Base-by-base conservation (phyloP, 2,329 filamentous ascomycete species). In the Chaetomiaceae sp. region DNA sequence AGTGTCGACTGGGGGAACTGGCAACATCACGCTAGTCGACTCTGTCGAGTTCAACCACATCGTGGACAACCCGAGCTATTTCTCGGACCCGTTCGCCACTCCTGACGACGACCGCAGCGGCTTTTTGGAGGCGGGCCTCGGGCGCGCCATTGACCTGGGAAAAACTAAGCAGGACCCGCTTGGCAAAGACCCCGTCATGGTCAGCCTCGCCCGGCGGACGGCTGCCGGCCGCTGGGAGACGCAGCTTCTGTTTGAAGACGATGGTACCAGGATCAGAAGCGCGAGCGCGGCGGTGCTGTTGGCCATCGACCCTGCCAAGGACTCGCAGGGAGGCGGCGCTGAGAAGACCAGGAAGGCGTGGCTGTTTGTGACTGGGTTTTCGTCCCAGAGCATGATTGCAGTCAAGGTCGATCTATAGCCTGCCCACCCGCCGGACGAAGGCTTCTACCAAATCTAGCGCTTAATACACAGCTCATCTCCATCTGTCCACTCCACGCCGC, bases 21-120 rank as follows among this genome's bases (percentile, higher is more conserved):
- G 51, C 4, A 63, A 64, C 4, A 61, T 78, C 45, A 59, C 60
- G 1, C 45, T 81, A 6, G 52, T 60, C 8, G 70, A 75, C 3
- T 58, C 61, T 0, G 51, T 81, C 14, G 49, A 64, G 1, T 49
- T 78, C 3, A 69, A 74, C 29, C 65, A 66, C 1, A 55, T 66
- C 3, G 62, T 75, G 11, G 79, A 83, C 54, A 83, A 83, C 49
- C 78, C 79, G 0, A 72, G 60, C 53, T 83, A 74, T 59, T 83
- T 77, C 55, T 47, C 58, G 0, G 79, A 83, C 42, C 70, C 74
- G 0, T 80, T 73, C 36, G 63, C 68, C 1, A 50, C 53, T 0
- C 34, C 42, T 3, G 61, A 55, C 0, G 62, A 63, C 17, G 73
- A 81, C 47, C 70, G 69, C 14, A 80, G 76, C 45, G 78, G 78